Conservation (phyloP, 2,329 filamentous ascomycete species). For the Ophiostoma montium region DNA sequence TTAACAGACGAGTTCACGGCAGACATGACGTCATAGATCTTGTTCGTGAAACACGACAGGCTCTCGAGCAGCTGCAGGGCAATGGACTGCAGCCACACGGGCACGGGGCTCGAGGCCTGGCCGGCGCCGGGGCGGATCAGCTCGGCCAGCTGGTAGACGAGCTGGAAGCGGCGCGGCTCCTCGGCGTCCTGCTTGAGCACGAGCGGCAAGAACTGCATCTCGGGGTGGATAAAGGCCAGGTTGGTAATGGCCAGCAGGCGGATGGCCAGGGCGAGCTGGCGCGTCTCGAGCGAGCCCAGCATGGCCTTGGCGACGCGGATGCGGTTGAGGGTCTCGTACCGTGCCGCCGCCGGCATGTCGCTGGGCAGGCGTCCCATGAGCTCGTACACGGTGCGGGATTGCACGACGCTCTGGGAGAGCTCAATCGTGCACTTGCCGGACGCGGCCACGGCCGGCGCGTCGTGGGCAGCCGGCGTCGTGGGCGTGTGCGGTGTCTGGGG, state of each 20-base stretch:
- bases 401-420: constrained; percentile 42
- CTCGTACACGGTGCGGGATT: constrained; percentile 38
- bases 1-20: constrained; percentile 94
- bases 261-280: constrained; percentile 65
- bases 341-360: constrained; percentile 56
- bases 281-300: constrained; percentile 45
- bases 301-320: constrained; percentile 75
- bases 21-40: constrained; percentile 68
- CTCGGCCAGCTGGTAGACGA: constrained; percentile 85
- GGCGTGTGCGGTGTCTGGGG: constrained; percentile 21
- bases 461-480: constrained; percentile 26
- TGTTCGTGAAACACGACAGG: constrained; percentile 64
- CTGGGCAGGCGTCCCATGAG: constrained; percentile 40
- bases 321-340: constrained; percentile 76
- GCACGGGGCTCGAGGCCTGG: constrained; percentile 32
- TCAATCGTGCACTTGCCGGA: constrained; percentile 47
- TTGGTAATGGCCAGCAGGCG: constrained; percentile 82
- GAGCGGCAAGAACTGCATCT: constrained; percentile 71
- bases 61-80: constrained; percentile 72
- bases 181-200: constrained; percentile 79
- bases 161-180: constrained; percentile 74
- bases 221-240: constrained; percentile 74
- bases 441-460: constrained; percentile 21
- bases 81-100: constrained; percentile 66
- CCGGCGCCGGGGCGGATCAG: constrained; percentile 72